These are phyloP conservation scores for Bruguiera gymnorhiza DNA, from an alignment of 345 rosid genomes.

Conservation along the genomic window DNA sequence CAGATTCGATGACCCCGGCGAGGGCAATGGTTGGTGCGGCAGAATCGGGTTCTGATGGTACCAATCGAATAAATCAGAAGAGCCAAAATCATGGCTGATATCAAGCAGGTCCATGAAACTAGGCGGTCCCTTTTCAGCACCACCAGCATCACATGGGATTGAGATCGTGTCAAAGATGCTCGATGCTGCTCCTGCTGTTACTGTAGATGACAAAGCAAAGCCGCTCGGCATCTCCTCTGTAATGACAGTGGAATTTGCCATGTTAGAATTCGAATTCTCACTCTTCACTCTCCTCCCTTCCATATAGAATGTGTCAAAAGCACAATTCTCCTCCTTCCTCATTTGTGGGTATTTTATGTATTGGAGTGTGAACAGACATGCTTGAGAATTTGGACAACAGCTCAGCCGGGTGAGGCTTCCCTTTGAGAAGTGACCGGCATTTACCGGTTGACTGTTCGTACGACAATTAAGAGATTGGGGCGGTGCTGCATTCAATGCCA, in stretches of 20 bases:
- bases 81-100: constrained; percentile 33
- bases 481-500: constrained; percentile 60
- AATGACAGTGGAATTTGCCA: constrained; percentile 42
- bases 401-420: constrained; percentile 54
- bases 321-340: constrained; percentile 24
- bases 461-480: constrained; percentile 29
- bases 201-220: constrained; percentile 15
- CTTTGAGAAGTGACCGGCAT: constrained; percentile 55
- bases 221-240: constrained; percentile 42
- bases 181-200: not conserved
- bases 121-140: constrained; percentile 19
- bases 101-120: constrained; percentile 59
- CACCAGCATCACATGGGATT: constrained; percentile 31
- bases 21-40: constrained; percentile 29
- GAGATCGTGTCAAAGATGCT: constrained; percentile 58
- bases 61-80: constrained; percentile 54
- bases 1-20: constrained; percentile 42
- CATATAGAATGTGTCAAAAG: not conserved
- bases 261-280: constrained; percentile 14
- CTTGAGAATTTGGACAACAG: constrained; percentile 59
- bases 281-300: constrained; percentile 15
- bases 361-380: constrained; percentile 44
- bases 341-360: not conserved
- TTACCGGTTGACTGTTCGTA: constrained; percentile 45
- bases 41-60: constrained; percentile 23